Evolutionary conservation across 352 stramenopile genomes (phyloP).

Genomic region (Globisporangium spinosum): DNA sequence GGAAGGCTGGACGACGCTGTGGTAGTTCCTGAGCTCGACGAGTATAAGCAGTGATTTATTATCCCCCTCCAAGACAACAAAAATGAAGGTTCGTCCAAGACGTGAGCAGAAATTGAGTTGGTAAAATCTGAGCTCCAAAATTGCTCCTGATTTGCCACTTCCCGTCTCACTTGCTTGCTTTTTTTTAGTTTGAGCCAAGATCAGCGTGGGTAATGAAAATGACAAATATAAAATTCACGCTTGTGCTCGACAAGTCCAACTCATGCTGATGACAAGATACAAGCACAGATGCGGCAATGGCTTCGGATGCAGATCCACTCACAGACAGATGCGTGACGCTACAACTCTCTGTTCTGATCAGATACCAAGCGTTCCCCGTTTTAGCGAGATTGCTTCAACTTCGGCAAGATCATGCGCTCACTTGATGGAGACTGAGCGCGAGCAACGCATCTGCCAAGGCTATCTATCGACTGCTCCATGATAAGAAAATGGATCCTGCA

Average conservation of each 20-base stretch:
- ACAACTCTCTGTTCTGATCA: not conserved
- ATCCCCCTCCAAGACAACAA: constrained; percentile 4
- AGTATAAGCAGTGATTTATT: constrained; percentile 7
- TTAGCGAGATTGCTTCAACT: not conserved
- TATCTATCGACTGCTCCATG: not conserved
- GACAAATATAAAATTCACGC: constrained; percentile 6
- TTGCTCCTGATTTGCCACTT: not conserved
- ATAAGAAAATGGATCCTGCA: not conserved
- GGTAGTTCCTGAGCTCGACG: not conserved
- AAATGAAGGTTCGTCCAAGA: constrained; percentile 5
- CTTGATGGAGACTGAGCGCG: not conserved
- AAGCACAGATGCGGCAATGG: not conserved
- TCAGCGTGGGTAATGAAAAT: constrained; percentile 3
- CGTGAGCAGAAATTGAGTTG: not conserved
- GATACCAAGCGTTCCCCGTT: not conserved
- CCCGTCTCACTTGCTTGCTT: not conserved
- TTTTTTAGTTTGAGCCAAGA: constrained; percentile 9
- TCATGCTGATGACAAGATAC: not conserved
- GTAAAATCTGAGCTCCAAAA: not conserved
- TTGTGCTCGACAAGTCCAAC: constrained; percentile 1
- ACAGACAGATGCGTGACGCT: not conserved
- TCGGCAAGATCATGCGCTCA: not conserved
- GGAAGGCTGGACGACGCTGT: not conserved
- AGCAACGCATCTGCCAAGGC: not conserved
- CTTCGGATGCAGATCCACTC: not conserved